phyloP scores from a whole-genome alignment of 2,329 filamentous ascomycete genomes.

The Aspergillus neotritici region DNA sequence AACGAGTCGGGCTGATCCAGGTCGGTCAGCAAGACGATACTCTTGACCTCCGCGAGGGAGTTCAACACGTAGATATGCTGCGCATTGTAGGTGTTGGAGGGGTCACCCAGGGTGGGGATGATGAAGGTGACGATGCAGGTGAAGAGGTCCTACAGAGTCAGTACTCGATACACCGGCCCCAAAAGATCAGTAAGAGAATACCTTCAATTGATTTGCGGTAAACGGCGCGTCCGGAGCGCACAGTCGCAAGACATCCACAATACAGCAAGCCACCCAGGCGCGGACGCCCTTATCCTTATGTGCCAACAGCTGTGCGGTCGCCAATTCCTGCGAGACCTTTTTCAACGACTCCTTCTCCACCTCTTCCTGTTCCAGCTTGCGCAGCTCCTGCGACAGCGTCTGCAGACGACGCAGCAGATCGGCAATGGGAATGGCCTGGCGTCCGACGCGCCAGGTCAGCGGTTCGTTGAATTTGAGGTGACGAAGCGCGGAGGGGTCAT shows the following conservation, averaged over 20 bases:
- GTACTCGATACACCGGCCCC: no score
- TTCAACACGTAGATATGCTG: conserved; percentile 89
- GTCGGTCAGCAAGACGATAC: conserved; percentile 84
- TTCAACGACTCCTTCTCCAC: conserved; percentile 76
- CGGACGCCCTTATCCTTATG: conserved; percentile 94
- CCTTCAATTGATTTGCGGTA: conserved; percentile 83
- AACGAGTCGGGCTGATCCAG: conserved; percentile 75
- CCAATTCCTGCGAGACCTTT: conserved; percentile 78
- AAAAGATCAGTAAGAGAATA: conserved; percentile 35
- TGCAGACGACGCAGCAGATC: conserved; percentile 79
- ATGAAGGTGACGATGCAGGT: conserved; percentile 77
- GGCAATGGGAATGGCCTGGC: conserved; percentile 69
- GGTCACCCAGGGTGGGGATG: conserved; percentile 77
- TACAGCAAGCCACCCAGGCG: conserved; percentile 79
- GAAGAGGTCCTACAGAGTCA: conserved; percentile 71
- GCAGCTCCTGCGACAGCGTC: conserved; percentile 73
- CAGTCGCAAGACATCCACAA: conserved; percentile 87
- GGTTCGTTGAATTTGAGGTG: conserved; percentile 74
- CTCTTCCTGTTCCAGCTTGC: conserved; percentile 79
- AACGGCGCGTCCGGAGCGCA: conserved; percentile 95
- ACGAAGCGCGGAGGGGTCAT: conserved; percentile 30
- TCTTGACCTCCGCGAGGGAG: conserved; percentile 88
- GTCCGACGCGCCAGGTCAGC: conserved; percentile 86
- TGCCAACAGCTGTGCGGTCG: conserved; percentile 70
- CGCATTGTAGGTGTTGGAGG: conserved; percentile 81